Evolutionary conservation across 1,284 basidiomycete genomes (phyloP).

Genomic region (Phlebopus sp.): DNA sequence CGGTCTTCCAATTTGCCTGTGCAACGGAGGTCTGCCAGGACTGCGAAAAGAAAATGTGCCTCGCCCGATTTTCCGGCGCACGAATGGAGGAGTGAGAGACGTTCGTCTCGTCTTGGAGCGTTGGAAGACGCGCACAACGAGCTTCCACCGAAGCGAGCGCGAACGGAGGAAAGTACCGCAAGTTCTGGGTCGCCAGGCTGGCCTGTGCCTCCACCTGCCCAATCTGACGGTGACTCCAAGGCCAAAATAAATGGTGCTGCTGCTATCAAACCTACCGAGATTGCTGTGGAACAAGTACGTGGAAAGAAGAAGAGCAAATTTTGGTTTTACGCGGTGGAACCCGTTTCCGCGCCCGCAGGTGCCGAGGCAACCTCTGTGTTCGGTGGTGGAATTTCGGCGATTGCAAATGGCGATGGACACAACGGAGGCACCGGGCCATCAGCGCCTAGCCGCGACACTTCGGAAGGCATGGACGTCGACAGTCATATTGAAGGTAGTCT

Average conservation of each 20-base stretch:
- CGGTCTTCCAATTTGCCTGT: conserved; percentile 35
- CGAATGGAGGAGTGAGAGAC: conserved; percentile 70
- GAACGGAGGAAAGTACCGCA: conserved; percentile 66
- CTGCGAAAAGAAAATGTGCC: conserved; percentile 49
- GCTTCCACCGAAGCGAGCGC: conserved; percentile 60
- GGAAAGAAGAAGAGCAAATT: conserved; percentile 80
- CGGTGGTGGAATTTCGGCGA: conserved; percentile 11
- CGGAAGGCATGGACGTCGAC: conserved; percentile 28
- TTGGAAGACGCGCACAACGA: conserved; percentile 47
- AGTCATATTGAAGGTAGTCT: conserved; percentile 15
- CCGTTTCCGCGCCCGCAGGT: conserved; percentile 39
- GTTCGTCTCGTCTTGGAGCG: conserved; percentile 64
- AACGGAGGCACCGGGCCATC: conserved; percentile 5
- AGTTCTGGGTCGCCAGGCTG: conserved; percentile 49
- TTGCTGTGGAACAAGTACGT: conserved; percentile 65
- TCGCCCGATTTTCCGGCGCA: conserved; percentile 48
- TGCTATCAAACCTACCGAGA: conserved; percentile 62
- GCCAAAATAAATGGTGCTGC: conserved; percentile 47
- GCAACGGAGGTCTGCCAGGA: conserved; percentile 62
- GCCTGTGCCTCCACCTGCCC: conserved; percentile 26
- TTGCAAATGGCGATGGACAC: conserved; percentile 21
- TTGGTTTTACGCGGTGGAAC: conserved; percentile 81
- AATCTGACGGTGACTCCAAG: conserved; percentile 34
- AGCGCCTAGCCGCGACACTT: conserved; percentile 6
- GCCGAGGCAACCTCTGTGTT: conserved; percentile 8